Conservation (phyloP, 1,139 yeast species). For the Sugiyamaella sp. region DNA sequence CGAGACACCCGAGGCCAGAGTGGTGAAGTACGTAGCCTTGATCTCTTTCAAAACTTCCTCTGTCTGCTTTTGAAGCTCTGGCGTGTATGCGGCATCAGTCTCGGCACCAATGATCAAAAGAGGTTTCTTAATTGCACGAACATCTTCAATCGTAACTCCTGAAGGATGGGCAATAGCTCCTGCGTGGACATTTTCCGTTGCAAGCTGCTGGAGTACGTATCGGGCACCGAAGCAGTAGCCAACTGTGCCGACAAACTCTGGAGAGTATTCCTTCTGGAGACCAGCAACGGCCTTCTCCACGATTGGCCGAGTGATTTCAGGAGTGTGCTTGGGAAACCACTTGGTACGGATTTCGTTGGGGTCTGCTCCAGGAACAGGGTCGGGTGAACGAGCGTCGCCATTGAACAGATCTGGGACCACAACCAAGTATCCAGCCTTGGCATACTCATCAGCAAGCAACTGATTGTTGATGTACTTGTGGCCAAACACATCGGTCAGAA, state of each 20-base stretch:
- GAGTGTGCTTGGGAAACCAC: conserved; percentile 61
- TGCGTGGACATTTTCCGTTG: conserved; percentile 50
- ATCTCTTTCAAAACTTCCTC: conserved; percentile 57
- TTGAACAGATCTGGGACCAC: conserved; percentile 72
- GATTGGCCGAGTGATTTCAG: conserved; percentile 50
- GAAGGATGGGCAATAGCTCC: conserved; percentile 87
- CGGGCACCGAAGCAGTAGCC: conserved; percentile 91
- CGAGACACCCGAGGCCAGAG: conserved; percentile 59
- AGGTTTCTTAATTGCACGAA: conserved; percentile 66
- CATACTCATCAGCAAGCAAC: conserved; percentile 72
- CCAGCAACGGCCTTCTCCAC: conserved; percentile 50
- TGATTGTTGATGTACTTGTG: conserved; percentile 56
- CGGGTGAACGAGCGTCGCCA: conserved; percentile 52
- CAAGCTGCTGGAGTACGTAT: conserved; percentile 58
- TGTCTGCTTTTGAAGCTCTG: conserved; percentile 62
- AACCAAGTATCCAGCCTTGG: conserved; percentile 65
- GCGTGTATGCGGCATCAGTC: conserved; percentile 62
- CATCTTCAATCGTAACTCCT: conserved; percentile 63
- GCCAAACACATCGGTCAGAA: conserved; percentile 73
- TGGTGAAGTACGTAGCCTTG: conserved; percentile 58
- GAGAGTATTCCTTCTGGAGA: conserved; percentile 47
- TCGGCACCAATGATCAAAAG: conserved; percentile 73
- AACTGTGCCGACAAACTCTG: conserved; percentile 58
- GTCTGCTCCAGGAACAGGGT: conserved; percentile 40
- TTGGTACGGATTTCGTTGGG: conserved; percentile 33